Evolutionary conservation across 2,329 filamentous ascomycete genomes (phyloP).

Genomic region (Podosphaera xanthii): DNA sequence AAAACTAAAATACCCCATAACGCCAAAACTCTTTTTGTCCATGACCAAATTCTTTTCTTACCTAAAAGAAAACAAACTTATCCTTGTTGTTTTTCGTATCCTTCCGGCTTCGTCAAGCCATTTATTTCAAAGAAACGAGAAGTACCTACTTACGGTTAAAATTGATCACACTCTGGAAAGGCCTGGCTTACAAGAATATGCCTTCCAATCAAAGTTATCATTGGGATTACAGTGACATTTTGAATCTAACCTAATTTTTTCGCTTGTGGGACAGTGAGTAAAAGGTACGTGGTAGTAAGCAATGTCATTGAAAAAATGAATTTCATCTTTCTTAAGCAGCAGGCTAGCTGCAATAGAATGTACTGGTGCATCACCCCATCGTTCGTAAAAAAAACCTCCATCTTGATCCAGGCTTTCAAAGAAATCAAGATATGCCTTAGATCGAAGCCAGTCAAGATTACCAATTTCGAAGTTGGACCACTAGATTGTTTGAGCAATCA

Average conservation of each 20-base stretch:
- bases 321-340: constrained; percentile 73
- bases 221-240: constrained; percentile 88
- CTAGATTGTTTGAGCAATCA: constrained; percentile 20
- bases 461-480: constrained; percentile 99
- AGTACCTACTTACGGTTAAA: constrained; percentile 36
- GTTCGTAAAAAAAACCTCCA: constrained; percentile 96
- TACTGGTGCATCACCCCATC: constrained; percentile 92
- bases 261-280: constrained; percentile 85
- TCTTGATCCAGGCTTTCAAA: constrained; percentile 74
- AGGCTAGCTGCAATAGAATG: constrained; percentile 89
- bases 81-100: constrained; percentile 51
- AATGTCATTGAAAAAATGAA: constrained; percentile 98
- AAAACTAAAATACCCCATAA: background rate
- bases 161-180: background rate
- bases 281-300: constrained; percentile 96
- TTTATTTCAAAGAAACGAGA: constrained; percentile 70
- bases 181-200: constrained; percentile 67
- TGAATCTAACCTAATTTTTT: constrained; percentile 60
- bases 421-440: constrained; percentile 70
- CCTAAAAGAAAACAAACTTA: constrained; percentile 13
- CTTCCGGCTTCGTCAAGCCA: constrained; percentile 58
- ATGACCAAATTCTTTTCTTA: background rate
- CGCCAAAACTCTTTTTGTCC: background rate
- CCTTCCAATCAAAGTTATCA: constrained; percentile 99
- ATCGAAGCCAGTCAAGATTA: constrained; percentile 80